Conservation (phyloP, 2,329 filamentous ascomycete genomes). For the Byssoonygena ceratinophila region DNA sequence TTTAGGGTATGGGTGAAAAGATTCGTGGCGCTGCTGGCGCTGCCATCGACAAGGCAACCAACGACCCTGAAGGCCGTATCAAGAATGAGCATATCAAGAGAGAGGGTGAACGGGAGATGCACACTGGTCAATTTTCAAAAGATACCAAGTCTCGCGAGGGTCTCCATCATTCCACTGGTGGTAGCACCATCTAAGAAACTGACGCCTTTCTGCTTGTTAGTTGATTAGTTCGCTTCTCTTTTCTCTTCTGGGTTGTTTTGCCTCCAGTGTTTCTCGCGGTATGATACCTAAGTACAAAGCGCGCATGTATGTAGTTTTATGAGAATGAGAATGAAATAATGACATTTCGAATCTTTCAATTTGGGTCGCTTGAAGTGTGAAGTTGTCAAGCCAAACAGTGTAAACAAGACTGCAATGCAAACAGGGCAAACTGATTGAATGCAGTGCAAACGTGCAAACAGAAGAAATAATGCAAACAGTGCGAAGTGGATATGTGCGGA, state of each 20-base stretch:
- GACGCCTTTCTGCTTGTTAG: not conserved
- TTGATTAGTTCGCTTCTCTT: not conserved
- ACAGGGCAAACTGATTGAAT: not conserved
- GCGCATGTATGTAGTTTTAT: slow-evolving; percentile 4
- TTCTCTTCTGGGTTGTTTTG: not conserved
- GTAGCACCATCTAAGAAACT: slow-evolving; percentile 1
- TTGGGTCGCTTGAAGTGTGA: no score
- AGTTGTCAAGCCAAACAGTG: not conserved
- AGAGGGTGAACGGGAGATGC: slow-evolving; percentile 29
- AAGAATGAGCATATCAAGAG: slow-evolving; percentile 31
- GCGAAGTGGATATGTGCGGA: not conserved
- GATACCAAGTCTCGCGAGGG: slow-evolving; percentile 17
- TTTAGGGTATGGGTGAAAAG: slow-evolving; percentile 33
- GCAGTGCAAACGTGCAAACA: not conserved
- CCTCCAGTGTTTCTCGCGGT: no score
- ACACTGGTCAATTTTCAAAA: slow-evolving; percentile 23
- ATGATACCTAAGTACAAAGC: slow-evolving; percentile 1
- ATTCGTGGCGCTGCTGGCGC: slow-evolving; percentile 31
- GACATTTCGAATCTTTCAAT: not conserved
- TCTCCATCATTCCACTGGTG: slow-evolving; percentile 10
- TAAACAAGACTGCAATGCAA: not conserved
- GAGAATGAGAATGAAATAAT: not conserved
- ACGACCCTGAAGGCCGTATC: slow-evolving; percentile 27
- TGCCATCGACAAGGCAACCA: slow-evolving; percentile 32
- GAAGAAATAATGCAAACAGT: not conserved